Conservation (phyloP, 495 filamentous ascomycete species). For the Trypethelium eluteriae region DNA sequence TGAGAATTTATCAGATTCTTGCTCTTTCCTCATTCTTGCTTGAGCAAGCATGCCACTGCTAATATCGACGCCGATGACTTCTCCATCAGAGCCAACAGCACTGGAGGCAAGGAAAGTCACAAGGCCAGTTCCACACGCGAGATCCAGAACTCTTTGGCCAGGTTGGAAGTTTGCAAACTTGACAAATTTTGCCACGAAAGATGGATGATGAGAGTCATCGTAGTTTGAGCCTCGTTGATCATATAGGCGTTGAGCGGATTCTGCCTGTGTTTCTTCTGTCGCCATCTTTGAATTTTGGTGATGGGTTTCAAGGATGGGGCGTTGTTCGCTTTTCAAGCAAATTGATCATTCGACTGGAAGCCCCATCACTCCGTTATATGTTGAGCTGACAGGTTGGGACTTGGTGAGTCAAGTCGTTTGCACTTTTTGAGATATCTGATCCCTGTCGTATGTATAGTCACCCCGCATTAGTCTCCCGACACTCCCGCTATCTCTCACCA, state of each 20-base stretch:
- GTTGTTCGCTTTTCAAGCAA: background rate
- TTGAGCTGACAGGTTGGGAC: no score
- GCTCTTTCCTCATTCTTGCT: slow-evolving; percentile 29
- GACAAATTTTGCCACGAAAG: slow-evolving; percentile 23
- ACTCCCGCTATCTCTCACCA: no score
- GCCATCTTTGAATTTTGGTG: background rate
- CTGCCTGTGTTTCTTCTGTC: slow-evolving; percentile 16
- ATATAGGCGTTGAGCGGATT: slow-evolving; percentile 25
- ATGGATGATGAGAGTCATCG: slow-evolving; percentile 27
- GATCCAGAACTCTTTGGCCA: slow-evolving; percentile 38
- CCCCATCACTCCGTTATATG: background rate
- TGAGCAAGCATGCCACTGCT: slow-evolving; percentile 34
- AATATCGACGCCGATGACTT: slow-evolving; percentile 41
- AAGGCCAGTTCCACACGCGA: slow-evolving; percentile 42
- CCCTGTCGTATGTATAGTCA: no score
- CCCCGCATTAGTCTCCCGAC: no score
- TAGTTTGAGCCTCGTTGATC: slow-evolving; percentile 20
- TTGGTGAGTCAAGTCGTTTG: no score
- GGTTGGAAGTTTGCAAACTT: slow-evolving; percentile 20
- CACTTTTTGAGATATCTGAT: no score
- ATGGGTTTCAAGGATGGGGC: background rate
- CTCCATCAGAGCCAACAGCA: slow-evolving; percentile 32
- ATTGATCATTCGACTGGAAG: background rate
- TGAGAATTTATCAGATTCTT: slow-evolving; percentile 21
- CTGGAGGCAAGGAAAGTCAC: slow-evolving; percentile 33